A percentile compares a stretch with the other conserved stretches of the same genome.
Conservation (phyloP, 768 basidiomycete species). For the Mycena capillaripes region DNA sequence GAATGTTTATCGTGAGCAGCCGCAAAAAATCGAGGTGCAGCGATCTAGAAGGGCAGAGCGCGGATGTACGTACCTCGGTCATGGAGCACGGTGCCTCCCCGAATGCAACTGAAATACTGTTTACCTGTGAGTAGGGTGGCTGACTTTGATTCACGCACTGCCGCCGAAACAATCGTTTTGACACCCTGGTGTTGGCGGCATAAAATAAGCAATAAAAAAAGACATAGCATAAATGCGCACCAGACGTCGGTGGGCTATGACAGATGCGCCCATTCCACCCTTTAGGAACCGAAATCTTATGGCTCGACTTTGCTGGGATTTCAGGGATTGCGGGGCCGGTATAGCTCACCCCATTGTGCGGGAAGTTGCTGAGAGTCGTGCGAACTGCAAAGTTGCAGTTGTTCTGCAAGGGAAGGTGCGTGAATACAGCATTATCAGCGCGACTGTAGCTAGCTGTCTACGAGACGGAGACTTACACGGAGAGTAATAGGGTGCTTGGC, state of each 20-base stretch:
- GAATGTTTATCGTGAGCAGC: not conserved
- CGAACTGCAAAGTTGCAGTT: constrained; percentile 24
- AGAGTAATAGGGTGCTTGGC: constrained; percentile 16
- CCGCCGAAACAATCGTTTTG: constrained; percentile 28
- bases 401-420: constrained; percentile 11
- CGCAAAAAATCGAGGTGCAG: not conserved
- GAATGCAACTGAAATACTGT: constrained; percentile 19
- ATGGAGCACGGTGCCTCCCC: constrained; percentile 20
- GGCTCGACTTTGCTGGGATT: not conserved
- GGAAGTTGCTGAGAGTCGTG: constrained; percentile 20
- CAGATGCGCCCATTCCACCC: constrained; percentile 19
- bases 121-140: not conserved
- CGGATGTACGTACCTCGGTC: constrained; percentile 20
- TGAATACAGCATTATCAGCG: not conserved
- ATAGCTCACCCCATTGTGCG: constrained; percentile 11
- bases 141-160: not conserved
- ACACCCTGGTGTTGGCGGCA: no score
- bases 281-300: not conserved
- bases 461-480: constrained; percentile 3
- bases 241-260: constrained; percentile 19
- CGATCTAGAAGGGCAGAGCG: no score
- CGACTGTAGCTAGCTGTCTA: not conserved
- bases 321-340: constrained; percentile 17
- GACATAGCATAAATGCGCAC: not conserved
- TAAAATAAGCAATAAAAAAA: not conserved